Evolutionary conservation across 257 asterid genomes (phyloP), one percentile per base, ranked within the genome.

Genomic region (Solanum verrucosum): DNA sequence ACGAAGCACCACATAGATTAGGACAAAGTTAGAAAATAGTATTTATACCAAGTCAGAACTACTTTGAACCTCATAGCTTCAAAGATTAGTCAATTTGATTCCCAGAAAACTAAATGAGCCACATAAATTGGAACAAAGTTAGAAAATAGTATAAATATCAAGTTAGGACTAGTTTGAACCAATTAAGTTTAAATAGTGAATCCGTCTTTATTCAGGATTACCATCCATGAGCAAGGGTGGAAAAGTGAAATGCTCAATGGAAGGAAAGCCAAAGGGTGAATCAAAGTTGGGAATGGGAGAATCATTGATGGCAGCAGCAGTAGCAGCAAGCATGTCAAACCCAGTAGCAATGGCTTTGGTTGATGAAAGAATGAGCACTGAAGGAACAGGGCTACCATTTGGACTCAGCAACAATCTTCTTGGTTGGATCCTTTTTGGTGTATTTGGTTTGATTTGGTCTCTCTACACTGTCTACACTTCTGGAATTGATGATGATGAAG

Each of bases 351-450:
- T 96, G 96, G 99, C 98, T 9, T 90, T 97, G 83, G 99, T 97
- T 91, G 99, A 97, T 67, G 98, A 96, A 60, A 94, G 99, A 91
- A 67, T 97, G 99, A 94, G 96, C 98, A 97, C 99, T 1, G 99
- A 97, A 84, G 99, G 99, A 88, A 95, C 98, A 0, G 99, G 99
- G 27, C 97, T 97, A 33, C 99, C 98, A 7, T 96, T 97, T 70
- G 98, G 99, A 33, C 90, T 97, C 88, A 97, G 98, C 98, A 94
- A 94, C 95, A 96, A 96, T 88, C 91, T 96, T 1, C 92, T 97
- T 87, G 99, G 93, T 3, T 97, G 98, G 99, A 94, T 97, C 89
- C 85, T 96, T 46, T 46, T 93, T 6, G 99, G 94, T 21, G 99
- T 97, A 83, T 95, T 95, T 60, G 98, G 90, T 86, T 93, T 97